Evolutionary conservation across 768 basidiomycete genomes (phyloP), one percentile per base, ranked within the genome.

Genomic region (Lyophyllum shimeji): DNA sequence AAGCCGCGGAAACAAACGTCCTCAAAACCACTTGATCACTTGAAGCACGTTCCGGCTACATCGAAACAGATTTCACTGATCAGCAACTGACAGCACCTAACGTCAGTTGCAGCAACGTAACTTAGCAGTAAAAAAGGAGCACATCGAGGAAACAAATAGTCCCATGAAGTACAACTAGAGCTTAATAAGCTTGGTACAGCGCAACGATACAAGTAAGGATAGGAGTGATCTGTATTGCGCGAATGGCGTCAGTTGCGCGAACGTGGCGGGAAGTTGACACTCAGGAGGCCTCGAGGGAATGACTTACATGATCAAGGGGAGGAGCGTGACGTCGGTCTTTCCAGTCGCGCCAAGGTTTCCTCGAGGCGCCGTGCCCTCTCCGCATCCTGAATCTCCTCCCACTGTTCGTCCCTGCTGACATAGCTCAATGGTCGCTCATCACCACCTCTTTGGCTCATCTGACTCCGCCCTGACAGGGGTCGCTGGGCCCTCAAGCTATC

Each of bases 401-500:
- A 83, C 29, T 81, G 76, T 53, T 81, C 80, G 60, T 83, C 84
- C 42, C 64, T 69, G 56, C 81, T 83, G 50, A 66, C 60, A 65
- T 85, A 85, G 68, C 84, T 85, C 52, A 77, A 53, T n/a, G 83
- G 82, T 29, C 82, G 69, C 24, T 74, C 74, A 48, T 52, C n/a
- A n/a, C n/a, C n/a, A n/a, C n/a, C 69, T 55, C 57, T 65, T 56
- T 64, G 61, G 58, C 63, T 73, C 52, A 63, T 61, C 50, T 71
- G 63, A 52, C 69, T 76, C 44, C 68, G 68, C 27, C 61, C 68
- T 50, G 77, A 76, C 13, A 59, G 47, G 50, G 78, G 80, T 52
- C 82, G 71, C 63, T 81, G 77, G 27, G 76, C 75, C n/a, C 82
- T 64, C 60, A 82, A 62, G 55, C 76, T 77, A 23, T 79, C 71